Conservation (phyloP, 306 rosid species). For the Fragaria iinumae region DNA sequence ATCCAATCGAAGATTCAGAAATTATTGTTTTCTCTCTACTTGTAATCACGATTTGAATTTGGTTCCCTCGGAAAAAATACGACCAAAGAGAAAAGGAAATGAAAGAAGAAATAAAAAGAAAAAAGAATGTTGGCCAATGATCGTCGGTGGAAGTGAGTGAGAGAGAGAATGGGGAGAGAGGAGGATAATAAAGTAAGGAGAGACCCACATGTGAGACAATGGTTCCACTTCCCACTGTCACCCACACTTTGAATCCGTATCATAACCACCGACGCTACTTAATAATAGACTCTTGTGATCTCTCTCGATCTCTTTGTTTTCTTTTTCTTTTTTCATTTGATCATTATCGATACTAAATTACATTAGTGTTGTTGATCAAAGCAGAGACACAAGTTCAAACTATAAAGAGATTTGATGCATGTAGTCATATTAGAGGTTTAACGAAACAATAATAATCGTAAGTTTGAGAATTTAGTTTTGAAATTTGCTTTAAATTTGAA, state of each 20-base stretch:
- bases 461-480: no score
- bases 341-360: no score
- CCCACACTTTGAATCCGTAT: background rate
- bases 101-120: background rate
- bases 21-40: background rate
- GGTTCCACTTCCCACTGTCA: background rate
- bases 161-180: background rate
- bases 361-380: no score
- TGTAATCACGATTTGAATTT: background rate
- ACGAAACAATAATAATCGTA: no score
- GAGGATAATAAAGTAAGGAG: background rate
- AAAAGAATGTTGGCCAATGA: conserved; percentile 2
- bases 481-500: background rate
- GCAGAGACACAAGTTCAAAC: no score
- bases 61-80: background rate
- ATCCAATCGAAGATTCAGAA: conserved; percentile 9
- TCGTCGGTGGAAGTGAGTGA: conserved; percentile 11
- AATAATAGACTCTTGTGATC: background rate
- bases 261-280: conserved; percentile 14
- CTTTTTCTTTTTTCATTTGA: background rate
- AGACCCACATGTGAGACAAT: conserved; percentile 14
- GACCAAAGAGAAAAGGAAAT: background rate
- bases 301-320: background rate
- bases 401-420: no score
- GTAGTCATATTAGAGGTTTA: no score